These are phyloP conservation scores for Angophora floribunda DNA, from an alignment of 345 rosid genomes.

Conservation along the genomic window DNA sequence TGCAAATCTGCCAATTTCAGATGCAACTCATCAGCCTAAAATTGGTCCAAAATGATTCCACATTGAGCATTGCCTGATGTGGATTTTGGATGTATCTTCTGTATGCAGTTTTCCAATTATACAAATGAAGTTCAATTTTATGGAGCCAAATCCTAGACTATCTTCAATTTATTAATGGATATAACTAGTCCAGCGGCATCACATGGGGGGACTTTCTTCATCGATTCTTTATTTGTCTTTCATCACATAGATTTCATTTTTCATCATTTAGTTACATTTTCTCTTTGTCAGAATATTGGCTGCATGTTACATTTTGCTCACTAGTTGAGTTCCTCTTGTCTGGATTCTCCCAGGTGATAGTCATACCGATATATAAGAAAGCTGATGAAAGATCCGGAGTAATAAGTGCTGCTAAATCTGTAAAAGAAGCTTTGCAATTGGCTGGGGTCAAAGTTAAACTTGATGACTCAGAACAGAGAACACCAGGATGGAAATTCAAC, in stretches of 20 bases:
- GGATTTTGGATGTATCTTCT: neutral
- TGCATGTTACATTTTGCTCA: neutral
- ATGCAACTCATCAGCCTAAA: neutral
- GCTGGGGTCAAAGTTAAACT: conserved; percentile 80
- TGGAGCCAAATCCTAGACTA: neutral
- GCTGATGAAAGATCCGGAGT: conserved; percentile 64
- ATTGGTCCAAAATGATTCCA: neutral
- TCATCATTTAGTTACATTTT: neutral
- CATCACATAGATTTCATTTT: neutral
- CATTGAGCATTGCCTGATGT: neutral
- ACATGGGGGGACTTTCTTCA: neutral
- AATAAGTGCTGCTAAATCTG: conserved; percentile 58
- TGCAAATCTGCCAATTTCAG: neutral
- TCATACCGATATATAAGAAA: conserved; percentile 90
- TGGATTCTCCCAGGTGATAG: conserved; percentile 38
- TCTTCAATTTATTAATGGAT: neutral
- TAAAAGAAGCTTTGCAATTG: conserved; percentile 42
- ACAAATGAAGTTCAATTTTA: neutral
- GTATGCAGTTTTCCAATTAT: neutral
- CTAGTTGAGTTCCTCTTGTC: neutral
- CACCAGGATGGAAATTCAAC: conserved; percentile 94
- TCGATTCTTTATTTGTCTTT: neutral
- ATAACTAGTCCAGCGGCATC: neutral
- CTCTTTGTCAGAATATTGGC: neutral
- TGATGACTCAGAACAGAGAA: conserved; percentile 74